Conservation (phyloP, 371 early-diverging fungal genomes). For the Umbelopsis sp. region DNA sequence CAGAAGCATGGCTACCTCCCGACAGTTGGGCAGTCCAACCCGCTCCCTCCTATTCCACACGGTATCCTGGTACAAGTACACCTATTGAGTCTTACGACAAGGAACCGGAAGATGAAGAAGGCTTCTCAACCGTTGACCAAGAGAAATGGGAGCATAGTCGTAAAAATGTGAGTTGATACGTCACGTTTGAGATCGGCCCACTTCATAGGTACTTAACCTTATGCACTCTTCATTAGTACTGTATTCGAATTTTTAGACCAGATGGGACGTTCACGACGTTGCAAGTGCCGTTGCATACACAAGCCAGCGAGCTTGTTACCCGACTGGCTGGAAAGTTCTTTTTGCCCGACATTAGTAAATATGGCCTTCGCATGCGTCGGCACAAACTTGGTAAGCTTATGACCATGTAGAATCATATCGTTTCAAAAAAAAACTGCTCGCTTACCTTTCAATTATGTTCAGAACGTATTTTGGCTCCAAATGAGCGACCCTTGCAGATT, state of each 20-base stretch:
- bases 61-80: slow-evolving; percentile 16
- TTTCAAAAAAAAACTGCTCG: not conserved
- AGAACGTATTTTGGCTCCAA: slow-evolving; percentile 65
- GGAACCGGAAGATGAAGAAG: slow-evolving; percentile 45
- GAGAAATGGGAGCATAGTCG: slow-evolving; percentile 35
- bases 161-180: slow-evolving; percentile 31
- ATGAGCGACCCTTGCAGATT: slow-evolving; percentile 75
- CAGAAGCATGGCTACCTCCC: slow-evolving; percentile 66
- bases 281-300: slow-evolving; percentile 64
- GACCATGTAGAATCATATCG: no score
- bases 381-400: slow-evolving; percentile 56
- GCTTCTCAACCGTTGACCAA: slow-evolving; percentile 34
- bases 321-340: slow-evolving; percentile 79
- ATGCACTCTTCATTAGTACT: slow-evolving; percentile 32
- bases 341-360: slow-evolving; percentile 72
- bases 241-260: slow-evolving; percentile 66
- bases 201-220: not conserved
- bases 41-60: slow-evolving; percentile 24
- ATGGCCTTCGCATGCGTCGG: slow-evolving; percentile 67
- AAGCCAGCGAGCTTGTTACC: slow-evolving; percentile 72
- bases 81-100: slow-evolving; percentile 27
- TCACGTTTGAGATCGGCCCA: not conserved
- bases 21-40: slow-evolving; percentile 74
- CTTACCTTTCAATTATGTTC: not conserved
- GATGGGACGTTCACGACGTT: slow-evolving; percentile 82